Conservation (phyloP, 768 basidiomycete genomes). For the Phylloporus rhodoxanthus region DNA sequence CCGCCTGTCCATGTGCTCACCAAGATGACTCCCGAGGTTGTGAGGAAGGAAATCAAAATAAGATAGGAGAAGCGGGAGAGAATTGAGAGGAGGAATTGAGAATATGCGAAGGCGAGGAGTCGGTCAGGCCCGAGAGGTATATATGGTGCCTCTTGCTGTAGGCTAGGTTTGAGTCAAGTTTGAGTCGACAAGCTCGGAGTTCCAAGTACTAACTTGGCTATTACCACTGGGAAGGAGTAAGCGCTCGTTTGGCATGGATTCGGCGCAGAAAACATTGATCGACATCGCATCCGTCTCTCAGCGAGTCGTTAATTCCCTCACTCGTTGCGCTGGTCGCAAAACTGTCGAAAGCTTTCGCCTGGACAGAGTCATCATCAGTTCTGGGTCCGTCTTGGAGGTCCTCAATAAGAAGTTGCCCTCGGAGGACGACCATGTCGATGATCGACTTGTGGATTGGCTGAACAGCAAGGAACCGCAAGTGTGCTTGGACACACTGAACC, state of each 20-base stretch:
- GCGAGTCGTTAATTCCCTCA: neutral
- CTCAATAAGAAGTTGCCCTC: neutral
- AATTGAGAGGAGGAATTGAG: constrained; percentile 26
- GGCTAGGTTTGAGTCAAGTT: too few species aligned
- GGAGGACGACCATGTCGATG: neutral
- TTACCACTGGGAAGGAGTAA: neutral
- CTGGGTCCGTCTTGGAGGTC: constrained; percentile 3
- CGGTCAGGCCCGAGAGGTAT: too few species aligned
- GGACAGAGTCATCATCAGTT: constrained; percentile 4
- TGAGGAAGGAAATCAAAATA: constrained; percentile 41
- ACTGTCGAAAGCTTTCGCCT: constrained; percentile 2
- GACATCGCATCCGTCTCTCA: constrained; percentile 3
- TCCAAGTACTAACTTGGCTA: too few species aligned
- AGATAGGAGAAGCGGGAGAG: constrained; percentile 20
- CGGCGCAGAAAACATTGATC: neutral
- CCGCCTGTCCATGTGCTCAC: constrained; percentile 60
- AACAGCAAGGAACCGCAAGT: neutral
- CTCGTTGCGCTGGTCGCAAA: neutral
- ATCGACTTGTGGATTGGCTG: constrained; percentile 10
- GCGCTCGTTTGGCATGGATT: neutral
- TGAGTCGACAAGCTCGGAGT: too few species aligned
- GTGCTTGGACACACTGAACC: constrained; percentile 4
- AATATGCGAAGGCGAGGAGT: too few species aligned
- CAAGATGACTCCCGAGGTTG: constrained; percentile 46
- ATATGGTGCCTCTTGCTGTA: too few species aligned